phyloP scores from a whole-genome alignment of 306 rosid genomes.

The Rosa chinensis region DNA sequence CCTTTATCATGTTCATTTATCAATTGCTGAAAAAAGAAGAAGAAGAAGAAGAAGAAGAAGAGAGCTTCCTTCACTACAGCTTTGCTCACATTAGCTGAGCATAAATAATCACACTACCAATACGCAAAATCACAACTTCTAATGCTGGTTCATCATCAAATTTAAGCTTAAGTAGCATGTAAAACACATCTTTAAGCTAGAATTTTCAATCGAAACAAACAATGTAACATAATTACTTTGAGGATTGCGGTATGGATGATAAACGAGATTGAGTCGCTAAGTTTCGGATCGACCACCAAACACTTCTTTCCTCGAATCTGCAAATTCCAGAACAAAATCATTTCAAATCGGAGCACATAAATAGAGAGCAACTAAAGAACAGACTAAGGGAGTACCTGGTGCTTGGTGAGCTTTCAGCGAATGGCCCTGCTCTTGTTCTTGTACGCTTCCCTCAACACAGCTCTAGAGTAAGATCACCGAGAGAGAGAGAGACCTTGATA shows the following conservation, averaged over 20 bases:
- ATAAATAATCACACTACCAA: not conserved
- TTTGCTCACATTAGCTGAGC: not conserved
- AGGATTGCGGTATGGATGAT: constrained; percentile 75
- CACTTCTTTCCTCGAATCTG: constrained; percentile 94
- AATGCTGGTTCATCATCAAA: not conserved
- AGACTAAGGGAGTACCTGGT: too few relatives aligned
- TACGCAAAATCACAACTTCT: not conserved
- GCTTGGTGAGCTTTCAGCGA: too few relatives aligned
- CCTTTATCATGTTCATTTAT: too few relatives aligned
- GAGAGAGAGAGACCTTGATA: too few relatives aligned
- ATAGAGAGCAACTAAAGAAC: too few relatives aligned
- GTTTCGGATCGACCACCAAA: constrained; percentile 90
- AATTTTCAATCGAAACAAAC: constrained; percentile 18
- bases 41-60: not conserved
- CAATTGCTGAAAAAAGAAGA: too few relatives aligned
- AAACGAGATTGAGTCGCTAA: constrained; percentile 76
- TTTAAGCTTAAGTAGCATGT: not conserved
- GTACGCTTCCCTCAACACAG: too few relatives aligned
- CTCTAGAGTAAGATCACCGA: too few relatives aligned
- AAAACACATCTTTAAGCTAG: not conserved
- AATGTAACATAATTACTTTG: constrained; percentile 47
- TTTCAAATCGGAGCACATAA: too few relatives aligned
- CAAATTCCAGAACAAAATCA: constrained; percentile 11
- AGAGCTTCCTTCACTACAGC: not conserved
- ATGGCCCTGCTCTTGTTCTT: too few relatives aligned